Evolutionary conservation across 495 filamentous ascomycete genomes (phyloP), one percentile per base, ranked within the genome.

Genomic region (Penicillium mononematosum): DNA sequence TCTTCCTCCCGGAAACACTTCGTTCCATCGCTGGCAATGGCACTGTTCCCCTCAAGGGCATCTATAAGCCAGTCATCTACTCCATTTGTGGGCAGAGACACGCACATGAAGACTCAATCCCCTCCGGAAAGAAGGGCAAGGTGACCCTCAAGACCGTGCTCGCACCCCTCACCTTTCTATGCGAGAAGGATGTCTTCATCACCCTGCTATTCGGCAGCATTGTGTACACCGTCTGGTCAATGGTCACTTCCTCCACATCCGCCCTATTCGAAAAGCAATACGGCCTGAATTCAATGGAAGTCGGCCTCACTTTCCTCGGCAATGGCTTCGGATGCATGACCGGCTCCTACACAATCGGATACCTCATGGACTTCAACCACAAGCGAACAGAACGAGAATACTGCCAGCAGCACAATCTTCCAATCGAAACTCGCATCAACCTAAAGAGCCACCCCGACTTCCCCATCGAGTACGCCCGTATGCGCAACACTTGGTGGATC

Each of bases 21-120:
- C 78, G 89, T 16, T 81, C 83, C 10, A 81, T 91, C 8, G 89
- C 89, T 0, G 89, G 88, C 0, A 88, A 91, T 66, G 88, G 88
- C 19, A 75, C 71, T 9, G 73, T 81, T 9, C 65, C 49, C 3
- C 65, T 76, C 0, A 45, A 58, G 5, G 73, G 73, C 27, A 58
- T 69, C 52, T 58, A 63, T 64, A 79, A 75, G 61, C 76, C 71
- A 45, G 68, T 68, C 56, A 64, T 63, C 24, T 80, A 69, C 57
- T 69, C 34, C 43, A 61, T 73, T 58, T 74, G 57, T 44, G 75
- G 64, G 22, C 70, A 72, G 42, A 55, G 60, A 32, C 39, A 67
- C 52, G 58, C 55, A 20, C 24, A 67, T 50, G 25, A 71, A 55
- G 53, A 17, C 32, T 46, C 60, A 4, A 20, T 47, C 1, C 66